Conservation (phyloP, 2,329 filamentous ascomycete species). For the Lachnellula arida region DNA sequence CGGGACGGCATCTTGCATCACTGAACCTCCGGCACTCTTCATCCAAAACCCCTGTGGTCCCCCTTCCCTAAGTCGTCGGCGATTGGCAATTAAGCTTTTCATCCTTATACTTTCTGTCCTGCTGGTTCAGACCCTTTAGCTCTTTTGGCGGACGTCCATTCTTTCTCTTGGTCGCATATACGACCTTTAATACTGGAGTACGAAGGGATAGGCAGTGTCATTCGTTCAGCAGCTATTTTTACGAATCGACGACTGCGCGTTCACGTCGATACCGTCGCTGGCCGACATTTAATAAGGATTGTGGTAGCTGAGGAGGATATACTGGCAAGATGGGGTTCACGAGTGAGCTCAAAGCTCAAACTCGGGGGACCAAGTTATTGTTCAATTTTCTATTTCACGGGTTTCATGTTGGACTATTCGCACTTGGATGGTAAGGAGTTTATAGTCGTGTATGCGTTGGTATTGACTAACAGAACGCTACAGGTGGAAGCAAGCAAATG, state of each 20-base stretch:
- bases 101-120: slow-evolving; percentile 40
- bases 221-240: slow-evolving; percentile 23
- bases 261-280: slow-evolving; percentile 43
- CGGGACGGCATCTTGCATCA: not conserved
- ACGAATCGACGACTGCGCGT: slow-evolving; percentile 28
- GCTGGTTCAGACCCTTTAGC: slow-evolving; percentile 58
- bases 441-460: too few relatives aligned
- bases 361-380: slow-evolving; percentile 64
- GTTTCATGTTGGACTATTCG: slow-evolving; percentile 74
- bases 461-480: slow-evolving; percentile 23
- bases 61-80: slow-evolving; percentile 34
- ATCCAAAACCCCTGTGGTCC: slow-evolving; percentile 30
- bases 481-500: slow-evolving; percentile 73
- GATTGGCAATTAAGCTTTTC: slow-evolving; percentile 42
- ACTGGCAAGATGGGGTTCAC: slow-evolving; percentile 24
- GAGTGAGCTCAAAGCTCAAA: slow-evolving; percentile 53
- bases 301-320: slow-evolving; percentile 12
- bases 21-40: slow-evolving; percentile 25
- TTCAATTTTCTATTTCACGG: slow-evolving; percentile 82
- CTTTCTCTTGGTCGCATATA: slow-evolving; percentile 28
- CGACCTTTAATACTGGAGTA: slow-evolving; percentile 29
- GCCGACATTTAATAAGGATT: slow-evolving; percentile 45
- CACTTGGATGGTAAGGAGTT: slow-evolving; percentile 69
- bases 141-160: slow-evolving; percentile 34
- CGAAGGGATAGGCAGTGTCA: slow-evolving; percentile 15